Evolutionary conservation across 2,329 filamentous ascomycete species (phyloP).

Genomic region (Talaromyces sp.): DNA sequence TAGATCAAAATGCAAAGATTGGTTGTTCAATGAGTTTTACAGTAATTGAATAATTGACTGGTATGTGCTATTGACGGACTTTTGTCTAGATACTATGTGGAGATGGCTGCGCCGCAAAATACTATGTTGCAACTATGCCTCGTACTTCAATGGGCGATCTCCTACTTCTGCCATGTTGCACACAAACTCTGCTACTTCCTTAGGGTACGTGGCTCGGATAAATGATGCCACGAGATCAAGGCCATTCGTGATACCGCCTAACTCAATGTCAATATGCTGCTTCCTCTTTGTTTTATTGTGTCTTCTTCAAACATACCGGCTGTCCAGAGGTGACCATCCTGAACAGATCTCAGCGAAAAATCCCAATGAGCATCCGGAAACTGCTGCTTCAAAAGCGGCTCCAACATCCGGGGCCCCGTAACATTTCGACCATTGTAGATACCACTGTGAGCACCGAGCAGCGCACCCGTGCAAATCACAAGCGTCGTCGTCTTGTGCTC

Average conservation of each 20-base stretch:
- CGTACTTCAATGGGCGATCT: constrained; percentile 6
- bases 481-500: constrained; percentile 21
- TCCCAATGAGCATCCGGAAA: constrained; percentile 24
- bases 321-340: constrained; percentile 23
- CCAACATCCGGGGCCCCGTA: constrained; percentile 20
- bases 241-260: constrained; percentile 24
- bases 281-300: background rate
- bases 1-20: constrained; percentile 10
- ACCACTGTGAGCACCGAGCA: constrained; percentile 19
- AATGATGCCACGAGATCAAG: constrained; percentile 21
- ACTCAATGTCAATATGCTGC: background rate
- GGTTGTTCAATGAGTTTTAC: background rate
- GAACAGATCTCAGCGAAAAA: constrained; percentile 14
- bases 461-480: constrained; percentile 22
- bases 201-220: constrained; percentile 17
- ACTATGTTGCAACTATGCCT: background rate
- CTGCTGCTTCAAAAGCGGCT: constrained; percentile 16
- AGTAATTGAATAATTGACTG: background rate
- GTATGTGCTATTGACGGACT: background rate
- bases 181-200: constrained; percentile 26
- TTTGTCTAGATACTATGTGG: background rate
- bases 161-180: constrained; percentile 30
- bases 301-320: constrained; percentile 14
- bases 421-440: constrained; percentile 16
- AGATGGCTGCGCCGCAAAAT: background rate